phyloP scores from a whole-genome alignment of 2,329 filamentous ascomycete species.

The Cladophialophora yegresii region DNA sequence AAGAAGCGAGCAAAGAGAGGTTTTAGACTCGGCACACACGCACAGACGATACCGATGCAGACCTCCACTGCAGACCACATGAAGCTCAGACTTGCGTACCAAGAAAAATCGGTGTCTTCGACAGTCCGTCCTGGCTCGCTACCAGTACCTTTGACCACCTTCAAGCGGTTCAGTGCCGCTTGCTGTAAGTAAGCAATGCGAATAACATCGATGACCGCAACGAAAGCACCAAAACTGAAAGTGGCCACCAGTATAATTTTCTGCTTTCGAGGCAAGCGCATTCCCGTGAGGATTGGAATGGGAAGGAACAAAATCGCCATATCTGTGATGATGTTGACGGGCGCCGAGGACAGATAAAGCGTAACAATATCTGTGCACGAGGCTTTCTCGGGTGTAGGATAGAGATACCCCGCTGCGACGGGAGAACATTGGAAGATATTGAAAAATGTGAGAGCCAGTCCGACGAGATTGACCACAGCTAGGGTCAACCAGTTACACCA shows the following conservation, averaged over 20 bases:
- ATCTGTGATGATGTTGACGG: conserved; percentile 89
- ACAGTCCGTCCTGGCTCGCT: conserved; percentile 31
- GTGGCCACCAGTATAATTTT: conserved; percentile 85
- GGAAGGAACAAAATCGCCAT: conserved; percentile 83
- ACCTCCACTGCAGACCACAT: conserved; percentile 96
- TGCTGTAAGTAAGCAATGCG: conserved; percentile 86
- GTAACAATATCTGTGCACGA: conserved; percentile 64
- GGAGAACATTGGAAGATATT: conserved; percentile 86
- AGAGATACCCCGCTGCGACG: conserved; percentile 66
- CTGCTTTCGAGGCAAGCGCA: conserved; percentile 80
- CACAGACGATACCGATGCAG: conserved; percentile 85
- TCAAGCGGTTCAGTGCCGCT: conserved; percentile 57
- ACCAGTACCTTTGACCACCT: conserved; percentile 43
- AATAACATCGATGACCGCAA: conserved; percentile 83
- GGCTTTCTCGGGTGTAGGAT: conserved; percentile 49
- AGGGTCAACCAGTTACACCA: conserved; percentile 81
- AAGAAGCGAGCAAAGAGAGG: conserved; percentile 70
- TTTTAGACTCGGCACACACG: conserved; percentile 89
- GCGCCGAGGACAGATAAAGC: conserved; percentile 72
- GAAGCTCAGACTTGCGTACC: conserved; percentile 79
- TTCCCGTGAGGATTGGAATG: conserved; percentile 81
- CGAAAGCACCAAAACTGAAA: conserved; percentile 84
- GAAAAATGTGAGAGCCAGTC: conserved; percentile 76
- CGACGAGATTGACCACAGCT: conserved; percentile 74
- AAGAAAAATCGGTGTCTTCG: conserved; percentile 55